Evolutionary conservation across 345 rosid species (phyloP), one percentile per base, ranked within the genome.

Genomic region (Aquilaria sinensis): DNA sequence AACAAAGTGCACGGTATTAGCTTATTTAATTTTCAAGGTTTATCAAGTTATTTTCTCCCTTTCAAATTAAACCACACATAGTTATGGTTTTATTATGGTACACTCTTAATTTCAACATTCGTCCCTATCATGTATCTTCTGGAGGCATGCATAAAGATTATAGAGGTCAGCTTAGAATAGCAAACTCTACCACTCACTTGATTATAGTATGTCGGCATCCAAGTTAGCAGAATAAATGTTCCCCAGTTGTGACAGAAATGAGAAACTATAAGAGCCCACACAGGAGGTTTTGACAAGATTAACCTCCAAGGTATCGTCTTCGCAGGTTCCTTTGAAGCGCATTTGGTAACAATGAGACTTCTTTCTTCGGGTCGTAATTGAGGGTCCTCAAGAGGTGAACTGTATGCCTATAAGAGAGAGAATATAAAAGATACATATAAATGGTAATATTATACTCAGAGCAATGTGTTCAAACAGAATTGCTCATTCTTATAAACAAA

Each of bases 181-280:
- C 4, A 1, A 37, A 37, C 43, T 37, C 43, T 37, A 37, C 16
- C 64, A 67, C 82, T 73, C 81, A 85, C 98, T 75, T 92, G 93
- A 64, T 89, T 75, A 78, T 92, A 92, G 72, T 89, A 92, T 8
- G 97, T 89, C 2, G 98, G 98, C 97, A 92, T 92, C 98, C 97
- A 89, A 5, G 98, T 92, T 43, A 92, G 75, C 60, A 92, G 96
- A 78, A 92, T 92, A 70, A 89, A 89, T 30, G 98, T 89, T 51
- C 98, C 97, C 96, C 94, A 89, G 47, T 92, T 92, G 66, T 89
- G 97, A 76, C 97, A 92, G 72, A 92, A 92, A 61, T 92, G 97
- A 64, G 76, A 92, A 34, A 54, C 65, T 23, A 92, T 89, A 47
- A 92, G 80, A 67, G 98, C 98, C 93, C 93, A 89, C 29, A 92